A percentile compares a stretch with the other conserved stretches of the same genome.
phyloP scores from a whole-genome alignment of 2,329 filamentous ascomycete species.

The Colletotrichum sp. region DNA sequence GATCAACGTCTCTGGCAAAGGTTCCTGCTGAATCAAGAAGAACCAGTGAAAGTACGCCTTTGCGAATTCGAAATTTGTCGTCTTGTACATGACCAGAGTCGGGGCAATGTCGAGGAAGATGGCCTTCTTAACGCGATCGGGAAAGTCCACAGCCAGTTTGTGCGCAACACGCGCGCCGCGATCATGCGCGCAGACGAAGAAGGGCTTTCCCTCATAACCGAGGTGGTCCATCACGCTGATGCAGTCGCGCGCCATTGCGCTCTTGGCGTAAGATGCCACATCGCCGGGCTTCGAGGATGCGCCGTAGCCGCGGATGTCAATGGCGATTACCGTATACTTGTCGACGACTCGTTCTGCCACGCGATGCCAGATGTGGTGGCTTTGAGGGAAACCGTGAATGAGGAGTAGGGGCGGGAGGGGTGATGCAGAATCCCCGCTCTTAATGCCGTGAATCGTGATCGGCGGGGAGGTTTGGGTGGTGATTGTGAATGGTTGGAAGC shows the following conservation, averaged over 20 bases:
- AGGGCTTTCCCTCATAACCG: slow-evolving; percentile 34
- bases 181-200: slow-evolving; percentile 61
- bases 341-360: slow-evolving; percentile 42
- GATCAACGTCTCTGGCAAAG: slow-evolving; percentile 56
- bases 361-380: slow-evolving; percentile 55
- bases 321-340: slow-evolving; percentile 46
- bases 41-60: slow-evolving; percentile 64
- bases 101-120: slow-evolving; percentile 60
- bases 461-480: slow-evolving; percentile 36
- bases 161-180: slow-evolving; percentile 61
- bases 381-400: slow-evolving; percentile 59
- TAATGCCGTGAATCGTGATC: slow-evolving; percentile 49
- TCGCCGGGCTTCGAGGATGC: slow-evolving; percentile 48
- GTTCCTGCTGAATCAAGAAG: slow-evolving; percentile 56
- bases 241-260: slow-evolving; percentile 53
- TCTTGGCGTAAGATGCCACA: slow-evolving; percentile 47
- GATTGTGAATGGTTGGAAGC: slow-evolving; percentile 42
- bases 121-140: slow-evolving; percentile 41
- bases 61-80: slow-evolving; percentile 46
- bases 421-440: slow-evolving; percentile 31
- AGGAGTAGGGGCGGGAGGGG: slow-evolving; percentile 45
- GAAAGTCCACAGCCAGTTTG: slow-evolving; percentile 54
- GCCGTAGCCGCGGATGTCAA: slow-evolving; percentile 59
- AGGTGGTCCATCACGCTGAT: slow-evolving; percentile 49
- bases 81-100: slow-evolving; percentile 57